These are phyloP conservation scores for Blastocystis sp. DNA, from an alignment of 352 stramenopile genomes.

Conservation along the genomic window DNA sequence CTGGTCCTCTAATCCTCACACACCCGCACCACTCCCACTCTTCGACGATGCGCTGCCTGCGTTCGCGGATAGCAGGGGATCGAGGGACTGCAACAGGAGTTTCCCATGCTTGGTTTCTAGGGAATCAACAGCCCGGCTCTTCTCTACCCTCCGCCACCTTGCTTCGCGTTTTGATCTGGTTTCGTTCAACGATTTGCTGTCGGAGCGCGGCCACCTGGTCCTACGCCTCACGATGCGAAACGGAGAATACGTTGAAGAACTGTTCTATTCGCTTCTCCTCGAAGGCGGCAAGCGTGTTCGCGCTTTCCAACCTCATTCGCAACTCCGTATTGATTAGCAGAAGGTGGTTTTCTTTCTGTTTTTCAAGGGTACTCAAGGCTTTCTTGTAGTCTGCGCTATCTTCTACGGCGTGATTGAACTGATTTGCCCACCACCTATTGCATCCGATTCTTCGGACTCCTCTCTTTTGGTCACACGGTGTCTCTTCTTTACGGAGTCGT, in stretches of 20 bases:
- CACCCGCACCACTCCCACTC: background rate
- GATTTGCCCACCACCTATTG: background rate
- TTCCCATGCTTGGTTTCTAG: background rate
- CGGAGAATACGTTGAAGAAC: constrained; percentile 20
- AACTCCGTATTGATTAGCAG: constrained; percentile 54
- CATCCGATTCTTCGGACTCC: constrained; percentile 22
- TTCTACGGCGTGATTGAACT: background rate
- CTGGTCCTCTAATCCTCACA: constrained; percentile 41
- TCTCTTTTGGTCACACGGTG: background rate
- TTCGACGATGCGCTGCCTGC: constrained; percentile 12
- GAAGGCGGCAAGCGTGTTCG: constrained; percentile 42
- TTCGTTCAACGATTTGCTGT: constrained; percentile 14
- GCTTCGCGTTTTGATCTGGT: constrained; percentile 51
- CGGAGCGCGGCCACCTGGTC: constrained; percentile 31
- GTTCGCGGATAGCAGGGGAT: no score
- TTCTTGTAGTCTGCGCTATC: constrained; percentile 41
- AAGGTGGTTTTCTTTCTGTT: constrained; percentile 33
- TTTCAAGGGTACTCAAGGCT: constrained; percentile 31
- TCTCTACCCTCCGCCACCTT: background rate
- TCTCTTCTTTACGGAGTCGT: constrained; percentile 29
- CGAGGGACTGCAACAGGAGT: background rate
- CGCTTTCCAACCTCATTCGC: constrained; percentile 45
- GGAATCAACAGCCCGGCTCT: background rate
- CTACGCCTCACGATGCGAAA: background rate
- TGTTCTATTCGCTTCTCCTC: constrained; percentile 47